Percentiles rank a stretch among this genome's conserved stretches.
These are phyloP conservation scores for Passalora sequoiae DNA, from an alignment of 2,329 filamentous ascomycete genomes.

Conservation along the genomic window DNA sequence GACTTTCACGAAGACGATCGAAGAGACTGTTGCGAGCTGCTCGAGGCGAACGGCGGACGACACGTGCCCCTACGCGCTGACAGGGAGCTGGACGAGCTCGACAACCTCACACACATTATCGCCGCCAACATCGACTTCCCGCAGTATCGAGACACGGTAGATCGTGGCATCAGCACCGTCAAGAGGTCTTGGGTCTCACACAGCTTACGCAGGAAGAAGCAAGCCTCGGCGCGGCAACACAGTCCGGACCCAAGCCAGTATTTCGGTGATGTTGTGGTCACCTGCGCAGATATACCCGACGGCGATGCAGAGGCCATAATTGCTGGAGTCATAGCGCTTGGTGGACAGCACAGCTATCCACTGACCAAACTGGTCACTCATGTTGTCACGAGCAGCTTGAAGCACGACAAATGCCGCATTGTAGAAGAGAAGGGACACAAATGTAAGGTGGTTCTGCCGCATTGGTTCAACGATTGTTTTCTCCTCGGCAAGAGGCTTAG, in stretches of 20 bases:
- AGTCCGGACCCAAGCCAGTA: constrained; percentile 89
- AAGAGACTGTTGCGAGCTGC: constrained; percentile 31
- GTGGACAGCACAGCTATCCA: constrained; percentile 70
- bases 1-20: constrained; percentile 37
- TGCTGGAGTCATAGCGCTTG: constrained; percentile 82
- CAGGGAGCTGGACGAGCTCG: constrained; percentile 35
- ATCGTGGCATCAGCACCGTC: constrained; percentile 77
- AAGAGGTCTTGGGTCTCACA: constrained; percentile 73
- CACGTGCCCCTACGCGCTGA: constrained; percentile 40
- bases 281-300: constrained; percentile 75
- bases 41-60: constrained; percentile 48
- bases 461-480: constrained; percentile 97
- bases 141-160: constrained; percentile 70
- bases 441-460: constrained; percentile 81
- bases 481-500: constrained; percentile 87
- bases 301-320: constrained; percentile 89
- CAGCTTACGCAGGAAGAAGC: constrained; percentile 64
- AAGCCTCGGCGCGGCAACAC: constrained; percentile 73
- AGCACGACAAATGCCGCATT: constrained; percentile 64
- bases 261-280: constrained; percentile 77
- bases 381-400: constrained; percentile 73
- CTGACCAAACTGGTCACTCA: constrained; percentile 77
- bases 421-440: constrained; percentile 61
- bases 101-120: constrained; percentile 59
- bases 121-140: constrained; percentile 83